Evolutionary conservation across 805 yeast species (phyloP), one percentile per base, ranked within the genome.

Genomic region (Jamesozyma hellenica): DNA sequence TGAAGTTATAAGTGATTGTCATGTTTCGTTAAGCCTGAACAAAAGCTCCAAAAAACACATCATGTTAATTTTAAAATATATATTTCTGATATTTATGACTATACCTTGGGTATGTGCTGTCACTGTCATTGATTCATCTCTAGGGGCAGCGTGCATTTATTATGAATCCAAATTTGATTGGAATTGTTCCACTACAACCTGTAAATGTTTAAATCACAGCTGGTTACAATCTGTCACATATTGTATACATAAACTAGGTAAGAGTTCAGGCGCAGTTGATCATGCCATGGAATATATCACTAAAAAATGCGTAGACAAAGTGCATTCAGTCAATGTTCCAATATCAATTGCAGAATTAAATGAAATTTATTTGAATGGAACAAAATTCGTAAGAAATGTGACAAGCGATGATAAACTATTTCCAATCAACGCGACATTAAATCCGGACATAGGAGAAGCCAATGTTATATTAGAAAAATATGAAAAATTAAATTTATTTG

Each of bases 171-270:
- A 51, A 25, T 60, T 56, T 36, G 65, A 68, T 39, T 70, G 73
- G 73, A 71, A 69, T 1, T 70, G 75, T 23, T 42, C 64, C 7
- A 52, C 61, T 1, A 68, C 62, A 42, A 48, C 42, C 3, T 70
- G 75, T 38, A 63, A 67, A 15, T 70, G 75, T 47, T 46, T 48
- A 4, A 68, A 68, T 45, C 42, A 56, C 17, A 61, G 67, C 31
- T 70, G 72, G 72, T 41, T 69, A 17, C 72, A 71, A 2, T 60
- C 71, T 0, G 60, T 69, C 1, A 58, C 73, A 1, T 60, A 55
- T 33, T 70, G 75, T 51, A 55, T 70, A n/a, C 49, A 59, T 27
- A 50, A 51, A 12, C 56, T 60, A 34, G 56, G 68, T 1, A 50
- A 53, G 29, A 51, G 51, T 29, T 50, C 58, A 15, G 44, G 46